Evolutionary conservation across 495 filamentous ascomycete genomes (phyloP), one percentile per base, ranked within the genome.

Genomic region (Evernia prunastri): DNA sequence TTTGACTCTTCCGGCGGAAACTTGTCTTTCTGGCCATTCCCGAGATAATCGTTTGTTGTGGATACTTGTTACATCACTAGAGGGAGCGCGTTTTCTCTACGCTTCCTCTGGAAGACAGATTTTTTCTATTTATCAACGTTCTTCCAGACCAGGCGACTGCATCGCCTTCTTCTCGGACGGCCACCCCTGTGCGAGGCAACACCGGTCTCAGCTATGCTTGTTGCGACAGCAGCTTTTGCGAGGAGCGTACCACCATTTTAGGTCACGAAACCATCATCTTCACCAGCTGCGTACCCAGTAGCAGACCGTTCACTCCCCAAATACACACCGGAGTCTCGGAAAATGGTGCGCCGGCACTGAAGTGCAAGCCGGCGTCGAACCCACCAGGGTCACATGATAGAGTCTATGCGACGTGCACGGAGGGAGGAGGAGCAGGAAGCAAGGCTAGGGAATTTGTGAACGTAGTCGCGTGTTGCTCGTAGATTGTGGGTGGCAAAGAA

Each of bases 361-460:
- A 49, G 45, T 49, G 45, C 45, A 49, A 49, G 45, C 45, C 45
- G n/a, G 45, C 45, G 45, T 49, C 45, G 23, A 49, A 49, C 23
- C 45, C 45, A 13, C 45, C 45, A 25, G 45, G 45, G 23, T 12
- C 45, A 23, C 45, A 4, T 9, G 23, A 45, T 23, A 20, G 42
- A 7, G 42, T 3, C 23, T 10, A 49, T 13, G 45, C 45, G 12
- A 12, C 9, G n/a, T 49, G 45, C 11, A 1, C 10, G 0, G 9
- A n/a, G 12, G 45, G 8, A 23, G 0, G 9, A n/a, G 12, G 45
- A 49, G 12, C 0, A 25, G 25, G 45, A n/a, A n/a, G n/a, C n/a
- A 25, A 49, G 2, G 0, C 45, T 3, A 49, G 25, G 23, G 45
- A 23, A 13, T 49, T 25, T 3, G 45, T 49, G 10, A 49, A 49